Evolutionary conservation across 2,329 filamentous ascomycete species (phyloP).

Genomic region (Thermochaetoides dissita): DNA sequence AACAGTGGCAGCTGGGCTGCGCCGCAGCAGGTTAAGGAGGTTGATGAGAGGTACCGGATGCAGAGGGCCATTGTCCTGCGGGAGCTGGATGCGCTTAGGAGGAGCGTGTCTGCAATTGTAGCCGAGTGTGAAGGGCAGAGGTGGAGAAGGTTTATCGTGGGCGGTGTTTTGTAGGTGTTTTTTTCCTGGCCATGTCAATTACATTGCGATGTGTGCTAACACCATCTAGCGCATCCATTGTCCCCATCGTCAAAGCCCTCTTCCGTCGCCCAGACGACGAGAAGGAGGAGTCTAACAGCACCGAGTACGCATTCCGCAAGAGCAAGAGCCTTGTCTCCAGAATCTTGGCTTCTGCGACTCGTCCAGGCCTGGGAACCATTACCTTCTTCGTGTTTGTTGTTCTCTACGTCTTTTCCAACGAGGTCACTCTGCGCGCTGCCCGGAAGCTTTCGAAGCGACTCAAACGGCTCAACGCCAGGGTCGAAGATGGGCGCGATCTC

Average conservation of each 20-base stretch:
- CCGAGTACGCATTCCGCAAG: conserved; percentile 42
- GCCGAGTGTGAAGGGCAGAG: conserved; percentile 27
- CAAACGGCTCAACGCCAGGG: conserved; percentile 31
- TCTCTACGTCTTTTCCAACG: conserved; percentile 44
- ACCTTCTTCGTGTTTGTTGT: conserved; percentile 43
- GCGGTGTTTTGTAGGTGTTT: conserved; percentile 34
- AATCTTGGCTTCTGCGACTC: conserved; percentile 31
- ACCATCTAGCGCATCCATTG: conserved; percentile 30
- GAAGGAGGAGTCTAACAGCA: conserved; percentile 32
- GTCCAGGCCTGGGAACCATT: conserved; percentile 33
- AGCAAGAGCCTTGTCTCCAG: conserved; percentile 36
- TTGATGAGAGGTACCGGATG: no score
- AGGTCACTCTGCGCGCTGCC: conserved; percentile 41
- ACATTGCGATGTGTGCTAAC: background rate
- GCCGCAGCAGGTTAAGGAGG: no score
- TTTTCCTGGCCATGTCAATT: background rate
- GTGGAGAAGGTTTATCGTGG: conserved; percentile 39
- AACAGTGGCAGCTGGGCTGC: no score
- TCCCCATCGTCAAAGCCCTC: conserved; percentile 37
- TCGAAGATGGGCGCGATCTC: conserved; percentile 33
- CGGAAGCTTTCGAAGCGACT: conserved; percentile 36
- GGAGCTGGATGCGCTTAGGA: no score
- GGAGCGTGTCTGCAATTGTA: no score
- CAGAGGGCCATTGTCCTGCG: no score
- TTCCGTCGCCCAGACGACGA: conserved; percentile 31